Conservation (phyloP, 2,329 filamentous ascomycete genomes). For the Ceratocystis cubensis region DNA sequence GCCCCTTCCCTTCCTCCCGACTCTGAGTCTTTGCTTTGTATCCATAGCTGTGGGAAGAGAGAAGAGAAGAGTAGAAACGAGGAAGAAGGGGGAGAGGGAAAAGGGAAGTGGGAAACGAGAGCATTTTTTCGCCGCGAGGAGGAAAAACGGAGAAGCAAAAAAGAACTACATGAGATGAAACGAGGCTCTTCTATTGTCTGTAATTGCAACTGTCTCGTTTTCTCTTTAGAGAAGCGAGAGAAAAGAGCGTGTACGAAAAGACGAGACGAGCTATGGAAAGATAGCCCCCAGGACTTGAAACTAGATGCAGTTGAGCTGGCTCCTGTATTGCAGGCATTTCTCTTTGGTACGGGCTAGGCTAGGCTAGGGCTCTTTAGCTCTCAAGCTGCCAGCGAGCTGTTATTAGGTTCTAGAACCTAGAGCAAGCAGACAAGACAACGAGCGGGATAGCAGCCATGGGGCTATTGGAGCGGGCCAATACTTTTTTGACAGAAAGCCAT, state of each 20-base stretch:
- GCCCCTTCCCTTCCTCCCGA: not conserved
- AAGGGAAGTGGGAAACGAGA: not conserved
- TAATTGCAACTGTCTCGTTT: not conserved
- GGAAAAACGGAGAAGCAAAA: not conserved
- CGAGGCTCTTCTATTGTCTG: not conserved
- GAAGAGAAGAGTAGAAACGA: not conserved
- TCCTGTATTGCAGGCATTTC: not conserved
- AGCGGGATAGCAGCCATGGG: not conserved
- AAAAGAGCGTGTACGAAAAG: conserved; percentile 1
- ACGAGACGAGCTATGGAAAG: conserved; percentile 5
- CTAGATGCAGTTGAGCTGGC: not conserved
- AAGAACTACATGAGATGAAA: not conserved
- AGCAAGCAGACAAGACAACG: not conserved
- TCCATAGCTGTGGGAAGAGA: conserved; percentile 1
- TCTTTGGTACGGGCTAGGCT: not conserved
- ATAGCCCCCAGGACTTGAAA: not conserved
- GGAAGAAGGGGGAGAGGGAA: not conserved
- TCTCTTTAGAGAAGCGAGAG: not conserved
- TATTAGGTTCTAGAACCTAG: not conserved
- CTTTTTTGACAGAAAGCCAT: not conserved
- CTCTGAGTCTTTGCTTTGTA: not conserved
- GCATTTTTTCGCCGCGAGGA: not conserved
- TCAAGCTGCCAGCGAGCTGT: not conserved
- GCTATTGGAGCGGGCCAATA: not conserved
- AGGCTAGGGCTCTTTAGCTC: not conserved